Conservation (phyloP, 2,329 filamentous ascomycete genomes). For the Byssothecium circinans region DNA sequence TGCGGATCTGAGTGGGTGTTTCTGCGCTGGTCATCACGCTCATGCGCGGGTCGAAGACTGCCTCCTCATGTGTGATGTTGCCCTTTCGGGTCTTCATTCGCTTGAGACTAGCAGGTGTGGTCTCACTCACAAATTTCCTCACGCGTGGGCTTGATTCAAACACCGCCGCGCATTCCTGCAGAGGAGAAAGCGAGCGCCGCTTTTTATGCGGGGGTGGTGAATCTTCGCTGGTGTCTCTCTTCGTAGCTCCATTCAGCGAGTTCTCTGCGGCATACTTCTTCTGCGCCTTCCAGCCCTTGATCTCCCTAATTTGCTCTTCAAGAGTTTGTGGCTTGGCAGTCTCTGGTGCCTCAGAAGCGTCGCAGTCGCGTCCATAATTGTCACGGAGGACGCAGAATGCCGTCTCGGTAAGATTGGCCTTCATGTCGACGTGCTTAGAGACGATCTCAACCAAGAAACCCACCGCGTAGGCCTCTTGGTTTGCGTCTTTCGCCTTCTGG, state of each 20-base stretch:
- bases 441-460: constrained; percentile 8
- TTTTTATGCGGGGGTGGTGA: background rate
- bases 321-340: background rate
- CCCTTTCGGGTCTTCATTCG: background rate
- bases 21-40: background rate
- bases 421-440: background rate
- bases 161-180: background rate
- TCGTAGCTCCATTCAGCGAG: background rate
- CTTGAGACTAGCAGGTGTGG: background rate
- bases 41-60: background rate
- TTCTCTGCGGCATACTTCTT: background rate
- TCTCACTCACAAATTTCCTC: background rate
- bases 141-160: background rate
- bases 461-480: background rate
- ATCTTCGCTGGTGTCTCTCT: background rate
- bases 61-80: background rate
- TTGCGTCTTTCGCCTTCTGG: background rate
- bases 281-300: background rate
- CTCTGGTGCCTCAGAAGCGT: background rate
- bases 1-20: background rate
- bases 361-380: constrained; percentile 6
- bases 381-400: constrained; percentile 1
- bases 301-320: background rate
- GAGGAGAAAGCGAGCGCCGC: background rate
- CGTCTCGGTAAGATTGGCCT: constrained; percentile 9